Evolutionary conservation across 225 moss, liverwort and hornwort genomes (phyloP), one percentile per base, ranked within the genome.

Genomic region (Straminergon stramineum): DNA sequence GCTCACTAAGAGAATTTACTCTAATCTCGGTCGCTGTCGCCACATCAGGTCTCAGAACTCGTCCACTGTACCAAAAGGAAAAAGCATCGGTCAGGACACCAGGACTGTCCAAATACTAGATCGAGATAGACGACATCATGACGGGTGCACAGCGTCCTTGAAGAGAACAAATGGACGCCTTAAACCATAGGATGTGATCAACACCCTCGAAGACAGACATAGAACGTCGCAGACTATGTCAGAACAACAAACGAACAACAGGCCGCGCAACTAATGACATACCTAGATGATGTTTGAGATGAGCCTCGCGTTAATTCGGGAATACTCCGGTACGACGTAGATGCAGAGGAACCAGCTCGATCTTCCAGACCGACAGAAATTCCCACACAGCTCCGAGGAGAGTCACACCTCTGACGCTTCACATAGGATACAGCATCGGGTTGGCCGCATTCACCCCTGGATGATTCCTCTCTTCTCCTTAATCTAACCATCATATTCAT

Each of bases 281-380:
- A 92, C 92, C 92, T 90, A 79, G 86, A 86, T 58, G 90, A 89
- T 73, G 90, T 89, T 62, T 90, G 92, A 35, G 88, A 88, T 27
- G 92, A 90, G 18, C 92, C 92, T 56, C 92, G 92, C 18, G 90
- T 90, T 30, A 90, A 86, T 71, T 92, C 92, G 55, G 92, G 90
- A 86, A 90, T 88, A 65, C 92, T 85, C 18, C 90, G 90, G 58
- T 86, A 88, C 45, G 88, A 90, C 7, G 92, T 88, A 32, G 92
- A 88, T 11, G 79, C 83, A 82, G 88, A 92, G 35, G 88, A 88
- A 79, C 84, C 73, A 43, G 79, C 52, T 84, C 88, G 86, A 66
- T 90, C 92, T 86, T 92, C 92, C 79, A 92, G 21, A 34, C 86
- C 88, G 3, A 90, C 73, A 71, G 88, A 86, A 27, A 90, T 88